Percentiles rank a stretch among this genome's conserved stretches.
Conservation (phyloP, 1,284 basidiomycete species). For the Cryptococcus floricola region DNA sequence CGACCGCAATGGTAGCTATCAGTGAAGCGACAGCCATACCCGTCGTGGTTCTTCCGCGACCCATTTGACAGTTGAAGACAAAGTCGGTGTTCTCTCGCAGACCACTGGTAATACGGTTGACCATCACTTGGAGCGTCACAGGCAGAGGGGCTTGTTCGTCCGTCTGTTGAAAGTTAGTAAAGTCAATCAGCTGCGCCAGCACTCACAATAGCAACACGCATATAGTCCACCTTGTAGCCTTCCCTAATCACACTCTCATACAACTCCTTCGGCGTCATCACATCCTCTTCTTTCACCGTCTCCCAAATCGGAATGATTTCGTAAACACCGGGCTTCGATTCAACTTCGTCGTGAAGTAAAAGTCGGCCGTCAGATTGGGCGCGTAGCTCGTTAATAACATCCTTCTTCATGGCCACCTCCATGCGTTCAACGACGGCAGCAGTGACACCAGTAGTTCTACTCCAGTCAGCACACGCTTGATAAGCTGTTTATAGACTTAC, state of each 20-base stretch:
- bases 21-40: slow-evolving; percentile 89
- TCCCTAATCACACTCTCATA: slow-evolving; percentile 55
- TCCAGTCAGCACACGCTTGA: slow-evolving; percentile 16
- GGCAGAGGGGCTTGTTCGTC: slow-evolving; percentile 95
- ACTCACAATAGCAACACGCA: slow-evolving; percentile 76
- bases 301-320: slow-evolving; percentile 85
- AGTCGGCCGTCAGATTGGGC: slow-evolving; percentile 68
- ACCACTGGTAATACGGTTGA: slow-evolving; percentile 66
- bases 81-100: slow-evolving; percentile 65
- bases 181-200: not conserved
- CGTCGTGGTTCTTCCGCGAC: slow-evolving; percentile 64
- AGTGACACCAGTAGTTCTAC: slow-evolving; percentile 87
- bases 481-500: slow-evolving; percentile 52
- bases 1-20: slow-evolving; percentile 69
- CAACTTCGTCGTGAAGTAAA: slow-evolving; percentile 91
- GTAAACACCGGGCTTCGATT: slow-evolving; percentile 85
- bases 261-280: slow-evolving; percentile 78
- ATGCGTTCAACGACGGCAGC: slow-evolving; percentile 89
- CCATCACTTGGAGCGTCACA: slow-evolving; percentile 70
- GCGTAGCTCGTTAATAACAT: slow-evolving; percentile 77
- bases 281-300: slow-evolving; percentile 73
- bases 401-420: slow-evolving; percentile 84
- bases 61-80: slow-evolving; percentile 56
- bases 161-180: slow-evolving; percentile 56
- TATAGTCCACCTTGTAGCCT: slow-evolving; percentile 82